Base-by-base conservation (phyloP, 2,329 filamentous ascomycete species). In the Hansfordia pulvinata region DNA sequence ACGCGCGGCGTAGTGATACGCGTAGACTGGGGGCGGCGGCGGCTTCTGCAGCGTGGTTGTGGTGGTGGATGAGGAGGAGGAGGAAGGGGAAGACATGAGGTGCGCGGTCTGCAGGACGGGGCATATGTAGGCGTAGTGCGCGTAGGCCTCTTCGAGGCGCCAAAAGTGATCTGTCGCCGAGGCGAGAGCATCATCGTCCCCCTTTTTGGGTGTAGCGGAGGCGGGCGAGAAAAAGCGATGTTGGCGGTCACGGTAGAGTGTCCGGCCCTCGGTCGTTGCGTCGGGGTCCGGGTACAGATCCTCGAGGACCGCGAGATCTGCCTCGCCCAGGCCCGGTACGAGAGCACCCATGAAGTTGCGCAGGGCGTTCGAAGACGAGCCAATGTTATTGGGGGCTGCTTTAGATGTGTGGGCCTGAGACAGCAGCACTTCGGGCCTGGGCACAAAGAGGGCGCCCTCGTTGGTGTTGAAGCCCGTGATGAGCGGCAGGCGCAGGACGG, bases 1-100 rank as follows among this genome's bases (percentile, higher is more conserved):
- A 4, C 59, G 52, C 1, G 64, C 40, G 0, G 65, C 65, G 66
- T 66, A 68, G 39, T 64, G 60, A 33, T 69, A 69, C 4, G 67
- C 39, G 24, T 59, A 69, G 0, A 66, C 54, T 0, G 61, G 53
- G 1, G 43, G 40, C 1, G 44, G 35, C 10, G 49, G 39, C n/a
- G n/a, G n/a, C 21, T 14, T 6, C 7, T 14, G 6, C 4, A 11
- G 4, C 7, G 8, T 17, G 8, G 6, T 24, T n/a, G 7, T 24
- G 14, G 4, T 17, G 14, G 14, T n/a, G n/a, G n/a, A n/a, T n/a
- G n/a, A n/a, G n/a, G n/a, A n/a, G n/a, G n/a, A n/a, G n/a, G n/a
- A n/a, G n/a, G n/a, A n/a, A n/a, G 23, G 14, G 14, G 16, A 9
- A 52, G 8, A 58, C 43, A 14, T 62, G 17, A 51, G 53, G 17